phyloP scores from a whole-genome alignment of 139 green algal species.

The Nannochloris sp. region DNA sequence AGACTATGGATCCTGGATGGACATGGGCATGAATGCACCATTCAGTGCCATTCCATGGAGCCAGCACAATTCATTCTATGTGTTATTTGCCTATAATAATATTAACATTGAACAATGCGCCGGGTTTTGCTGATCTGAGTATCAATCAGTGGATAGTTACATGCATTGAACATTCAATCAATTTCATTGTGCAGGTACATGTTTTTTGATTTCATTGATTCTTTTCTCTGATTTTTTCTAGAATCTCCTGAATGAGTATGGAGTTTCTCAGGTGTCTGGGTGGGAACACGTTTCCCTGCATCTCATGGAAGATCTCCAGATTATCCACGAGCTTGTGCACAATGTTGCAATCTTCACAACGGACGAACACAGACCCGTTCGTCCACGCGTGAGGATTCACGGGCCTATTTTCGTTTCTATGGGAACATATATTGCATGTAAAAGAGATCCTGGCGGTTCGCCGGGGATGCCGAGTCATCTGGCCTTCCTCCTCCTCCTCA shows the following conservation, averaged over 20 bases:
- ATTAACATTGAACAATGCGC: not conserved
- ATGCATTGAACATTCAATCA: not conserved
- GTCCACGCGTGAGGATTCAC: conserved; percentile 55
- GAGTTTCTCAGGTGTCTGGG: conserved; percentile 19
- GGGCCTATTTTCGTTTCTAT: conserved; percentile 23
- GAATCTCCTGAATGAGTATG: conserved; percentile 14
- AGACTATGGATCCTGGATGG: no score
- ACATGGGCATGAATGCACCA: no score
- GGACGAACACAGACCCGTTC: conserved; percentile 47
- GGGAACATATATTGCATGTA: conserved; percentile 50
- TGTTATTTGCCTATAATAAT: not conserved
- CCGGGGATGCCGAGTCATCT: conserved; percentile 23
- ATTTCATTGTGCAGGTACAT: conserved; percentile 1
- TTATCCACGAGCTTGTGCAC: conserved; percentile 34
- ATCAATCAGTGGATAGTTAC: conserved; percentile 29
- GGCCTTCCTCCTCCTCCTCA: conserved; percentile 6
- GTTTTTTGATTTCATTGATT: conserved; percentile 2
- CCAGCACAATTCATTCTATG: no score
- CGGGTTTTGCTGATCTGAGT: conserved; percentile 36
- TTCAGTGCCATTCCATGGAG: no score
- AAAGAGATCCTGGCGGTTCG: conserved; percentile 37
- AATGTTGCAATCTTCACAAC: conserved; percentile 34
- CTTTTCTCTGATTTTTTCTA: conserved; percentile 6
- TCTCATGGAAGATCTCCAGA: conserved; percentile 28
- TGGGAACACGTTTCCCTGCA: conserved; percentile 26